These are phyloP conservation scores for Penicillium paneum DNA, from an alignment of 2,329 filamentous ascomycete genomes.

Conservation along the genomic window DNA sequence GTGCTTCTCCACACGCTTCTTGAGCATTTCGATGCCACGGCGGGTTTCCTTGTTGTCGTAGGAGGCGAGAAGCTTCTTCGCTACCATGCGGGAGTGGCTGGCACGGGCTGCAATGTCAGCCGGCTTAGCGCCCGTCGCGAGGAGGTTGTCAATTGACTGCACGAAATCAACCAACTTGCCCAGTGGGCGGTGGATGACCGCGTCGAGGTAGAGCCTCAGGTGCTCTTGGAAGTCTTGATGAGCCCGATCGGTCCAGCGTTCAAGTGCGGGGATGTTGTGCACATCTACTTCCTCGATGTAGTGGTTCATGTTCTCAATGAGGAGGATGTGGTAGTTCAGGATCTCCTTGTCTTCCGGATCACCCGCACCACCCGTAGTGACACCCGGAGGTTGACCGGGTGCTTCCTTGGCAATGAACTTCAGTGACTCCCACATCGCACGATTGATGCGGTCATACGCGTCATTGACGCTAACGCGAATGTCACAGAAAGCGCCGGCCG, in stretches of 20 bases:
- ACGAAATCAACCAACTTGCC: constrained; percentile 89
- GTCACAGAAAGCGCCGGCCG: constrained; percentile 56
- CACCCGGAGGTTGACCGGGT: constrained; percentile 54
- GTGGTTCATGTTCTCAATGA: constrained; percentile 99
- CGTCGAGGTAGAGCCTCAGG: constrained; percentile 78
- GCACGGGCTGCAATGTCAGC: constrained; percentile 71
- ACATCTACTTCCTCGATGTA: constrained; percentile 88
- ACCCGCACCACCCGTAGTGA: constrained; percentile 48
- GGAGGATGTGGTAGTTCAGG: constrained; percentile 91
- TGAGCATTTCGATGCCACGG: constrained; percentile 83
- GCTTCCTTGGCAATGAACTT: constrained; percentile 84
- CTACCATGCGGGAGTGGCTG: constrained; percentile 75
- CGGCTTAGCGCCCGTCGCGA: constrained; percentile 56
- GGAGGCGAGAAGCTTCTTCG: constrained; percentile 78
- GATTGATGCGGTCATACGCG: constrained; percentile 84
- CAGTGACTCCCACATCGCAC: constrained; percentile 94
- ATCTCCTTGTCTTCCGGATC: constrained; percentile 91
- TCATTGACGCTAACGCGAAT: constrained; percentile 77
- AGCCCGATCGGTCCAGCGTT: constrained; percentile 78
- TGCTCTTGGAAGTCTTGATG: constrained; percentile 78
- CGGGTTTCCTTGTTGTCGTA: constrained; percentile 83
- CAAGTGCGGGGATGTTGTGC: constrained; percentile 68
- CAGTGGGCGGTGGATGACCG: constrained; percentile 82
- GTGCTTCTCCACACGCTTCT: constrained; percentile 93
- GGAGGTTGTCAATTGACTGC: constrained; percentile 75